A percentile compares a stretch with the other conserved stretches of the same genome.
These are phyloP conservation scores for Cavenderia fasciculata DNA, from an alignment of 78 protist genomes.

Conservation along the genomic window DNA sequence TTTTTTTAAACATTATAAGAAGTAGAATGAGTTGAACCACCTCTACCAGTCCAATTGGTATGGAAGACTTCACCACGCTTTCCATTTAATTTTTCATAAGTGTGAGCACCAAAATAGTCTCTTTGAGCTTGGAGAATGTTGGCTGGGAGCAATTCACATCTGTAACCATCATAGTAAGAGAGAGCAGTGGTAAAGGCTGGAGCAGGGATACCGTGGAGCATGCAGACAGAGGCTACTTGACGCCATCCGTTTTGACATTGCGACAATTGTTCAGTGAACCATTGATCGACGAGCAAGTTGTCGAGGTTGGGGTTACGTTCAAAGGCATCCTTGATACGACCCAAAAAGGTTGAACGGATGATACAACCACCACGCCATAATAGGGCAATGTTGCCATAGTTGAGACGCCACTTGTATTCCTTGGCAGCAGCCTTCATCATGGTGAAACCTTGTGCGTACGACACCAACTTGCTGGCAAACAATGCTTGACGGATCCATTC, in stretches of 20 bases:
- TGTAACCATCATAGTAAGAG: conserved; percentile 92
- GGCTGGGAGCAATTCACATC: conserved; percentile 90
- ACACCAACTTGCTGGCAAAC: conserved; percentile 91
- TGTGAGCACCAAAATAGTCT: conserved; percentile 98
- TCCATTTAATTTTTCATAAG: conserved; percentile 88
- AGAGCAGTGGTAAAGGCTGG: conserved; percentile 95
- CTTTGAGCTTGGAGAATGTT: conserved; percentile 95
- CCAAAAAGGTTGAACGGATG: conserved; percentile 94
- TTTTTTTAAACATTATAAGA: conserved; percentile 20
- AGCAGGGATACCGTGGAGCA: conserved; percentile 85
- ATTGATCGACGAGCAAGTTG: conserved; percentile 87
- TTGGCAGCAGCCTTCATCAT: conserved; percentile 81
- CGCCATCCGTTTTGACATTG: conserved; percentile 75
- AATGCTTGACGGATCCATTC: conserved; percentile 88
- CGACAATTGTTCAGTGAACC: conserved; percentile 70
- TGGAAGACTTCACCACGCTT: conserved; percentile 83
- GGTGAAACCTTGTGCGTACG: conserved; percentile 96
- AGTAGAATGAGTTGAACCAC: conserved; percentile 40
- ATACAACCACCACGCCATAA: conserved; percentile 99
- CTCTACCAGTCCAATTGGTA: conserved; percentile 88
- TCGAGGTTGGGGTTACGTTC: conserved; percentile 83
- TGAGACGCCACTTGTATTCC: conserved; percentile 86
- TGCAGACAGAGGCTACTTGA: conserved; percentile 67
- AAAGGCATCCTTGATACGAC: conserved; percentile 91
- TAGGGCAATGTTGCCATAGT: conserved; percentile 91